phyloP scores from a whole-genome alignment of 164 flowering plant genomes.

The Magnolia kwangsiensis region DNA sequence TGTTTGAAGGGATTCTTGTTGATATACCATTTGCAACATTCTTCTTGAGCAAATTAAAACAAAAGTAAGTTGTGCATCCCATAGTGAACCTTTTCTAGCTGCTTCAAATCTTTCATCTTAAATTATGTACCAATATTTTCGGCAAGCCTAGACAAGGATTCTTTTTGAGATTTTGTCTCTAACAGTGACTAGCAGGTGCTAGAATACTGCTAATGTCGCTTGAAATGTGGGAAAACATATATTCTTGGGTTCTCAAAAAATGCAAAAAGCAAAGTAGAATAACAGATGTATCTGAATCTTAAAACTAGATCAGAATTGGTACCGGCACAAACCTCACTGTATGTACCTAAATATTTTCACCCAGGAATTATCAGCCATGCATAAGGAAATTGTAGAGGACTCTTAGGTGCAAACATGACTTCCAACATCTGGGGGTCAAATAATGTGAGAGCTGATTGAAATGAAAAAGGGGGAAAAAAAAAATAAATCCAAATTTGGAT shows the following conservation, averaged over 20 bases:
- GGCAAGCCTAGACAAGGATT: not conserved
- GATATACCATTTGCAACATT: constrained; percentile 97
- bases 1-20: constrained; percentile 97
- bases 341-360: not conserved
- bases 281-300: too few species aligned
- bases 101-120: not conserved
- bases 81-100: not conserved
- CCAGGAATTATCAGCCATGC: not conserved
- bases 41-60: constrained; percentile 93
- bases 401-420: not conserved
- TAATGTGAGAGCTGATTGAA: not conserved
- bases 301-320: too few species aligned
- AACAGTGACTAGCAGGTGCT: too few species aligned
- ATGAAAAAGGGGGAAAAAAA: not conserved
- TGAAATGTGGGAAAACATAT: too few species aligned
- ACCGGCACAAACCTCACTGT: too few species aligned
- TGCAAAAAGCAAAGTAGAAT: too few species aligned
- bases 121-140: too few species aligned
- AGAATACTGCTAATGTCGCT: too few species aligned
- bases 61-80: constrained; percentile 56
- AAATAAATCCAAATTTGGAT: not conserved
- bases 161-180: not conserved
- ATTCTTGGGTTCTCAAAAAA: too few species aligned
- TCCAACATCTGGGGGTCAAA: not conserved
- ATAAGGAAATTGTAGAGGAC: not conserved